Conservation (phyloP, 176 grass and related monocot species). For the Puccinellia tenuiflora region DNA sequence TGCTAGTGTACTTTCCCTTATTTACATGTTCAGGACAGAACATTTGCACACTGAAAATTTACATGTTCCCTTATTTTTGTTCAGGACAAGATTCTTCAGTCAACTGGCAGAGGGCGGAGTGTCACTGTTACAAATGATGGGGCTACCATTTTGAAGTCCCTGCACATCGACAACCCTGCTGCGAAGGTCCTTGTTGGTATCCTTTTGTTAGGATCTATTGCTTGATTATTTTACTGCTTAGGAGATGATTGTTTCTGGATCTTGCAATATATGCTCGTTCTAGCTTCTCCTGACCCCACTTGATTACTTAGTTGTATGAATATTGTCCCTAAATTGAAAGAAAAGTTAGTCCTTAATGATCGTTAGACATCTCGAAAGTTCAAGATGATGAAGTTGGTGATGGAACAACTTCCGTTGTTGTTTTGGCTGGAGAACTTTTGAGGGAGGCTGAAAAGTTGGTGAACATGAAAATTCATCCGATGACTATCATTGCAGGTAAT, state of each 20-base stretch:
- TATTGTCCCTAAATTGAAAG: background rate
- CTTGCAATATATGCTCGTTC: background rate
- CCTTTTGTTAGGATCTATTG: conserved; percentile 34
- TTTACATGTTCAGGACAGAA: too few species aligned
- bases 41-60: too few species aligned
- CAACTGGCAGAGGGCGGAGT: conserved; percentile 71
- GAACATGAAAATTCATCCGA: conserved; percentile 92
- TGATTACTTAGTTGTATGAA: background rate
- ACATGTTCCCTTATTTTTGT: background rate
- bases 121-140: conserved; percentile 96
- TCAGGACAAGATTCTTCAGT: conserved; percentile 95
- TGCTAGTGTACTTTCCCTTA: background rate
- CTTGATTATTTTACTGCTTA: background rate
- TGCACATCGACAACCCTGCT: conserved; percentile 94
- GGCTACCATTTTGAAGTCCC: conserved; percentile 93
- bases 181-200: conserved; percentile 99
- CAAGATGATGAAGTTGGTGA: conserved; percentile 99
- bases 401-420: conserved; percentile 91
- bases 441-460: conserved; percentile 89
- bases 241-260: background rate
- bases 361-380: conserved; percentile 93
- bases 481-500: conserved; percentile 99
- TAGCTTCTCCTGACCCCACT: background rate
- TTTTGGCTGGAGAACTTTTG: conserved; percentile 95
- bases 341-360: conserved; percentile 38